phyloP scores from a whole-genome alignment of 257 asterid genomes.

The Nicotiana otophora region DNA sequence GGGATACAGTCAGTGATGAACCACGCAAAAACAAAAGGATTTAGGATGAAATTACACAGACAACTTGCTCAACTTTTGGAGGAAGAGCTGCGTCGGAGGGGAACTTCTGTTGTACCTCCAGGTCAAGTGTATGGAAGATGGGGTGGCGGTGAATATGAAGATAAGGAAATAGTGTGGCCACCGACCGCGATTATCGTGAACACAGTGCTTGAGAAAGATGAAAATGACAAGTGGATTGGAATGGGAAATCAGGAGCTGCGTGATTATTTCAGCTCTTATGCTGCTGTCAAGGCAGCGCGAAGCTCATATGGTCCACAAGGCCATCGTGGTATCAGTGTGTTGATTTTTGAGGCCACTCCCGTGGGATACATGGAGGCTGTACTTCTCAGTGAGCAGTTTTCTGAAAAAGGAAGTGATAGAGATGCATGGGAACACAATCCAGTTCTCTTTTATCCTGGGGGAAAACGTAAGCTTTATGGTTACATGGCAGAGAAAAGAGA shows the following conservation, averaged over 20 bases:
- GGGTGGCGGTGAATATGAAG: constrained; percentile 41
- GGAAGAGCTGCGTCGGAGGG: constrained; percentile 42
- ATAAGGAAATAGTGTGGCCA: constrained; percentile 52
- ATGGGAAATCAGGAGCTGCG: constrained; percentile 65
- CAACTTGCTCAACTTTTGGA: constrained; percentile 48
- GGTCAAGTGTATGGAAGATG: constrained; percentile 43
- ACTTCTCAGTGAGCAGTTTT: constrained; percentile 46
- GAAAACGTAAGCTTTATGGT: constrained; percentile 45
- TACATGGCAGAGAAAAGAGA: constrained; percentile 47
- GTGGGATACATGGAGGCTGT: constrained; percentile 58
- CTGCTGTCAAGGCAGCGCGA: constrained; percentile 24
- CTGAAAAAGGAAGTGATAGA: constrained; percentile 36
- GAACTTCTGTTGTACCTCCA: constrained; percentile 40
- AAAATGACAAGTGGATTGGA: constrained; percentile 51
- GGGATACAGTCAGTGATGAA: constrained; percentile 49
- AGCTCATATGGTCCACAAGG: constrained; percentile 68
- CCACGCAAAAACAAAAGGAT: constrained; percentile 48
- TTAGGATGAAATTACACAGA: constrained; percentile 57
- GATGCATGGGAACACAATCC: constrained; percentile 39
- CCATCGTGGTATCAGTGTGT: constrained; percentile 50
- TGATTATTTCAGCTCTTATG: constrained; percentile 30
- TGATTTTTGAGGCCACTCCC: constrained; percentile 48
- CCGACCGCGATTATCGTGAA: constrained; percentile 43
- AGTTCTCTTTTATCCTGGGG: constrained; percentile 31
- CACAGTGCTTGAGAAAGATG: constrained; percentile 31